These are phyloP conservation scores for Cryphonectria parasitica DNA, from an alignment of 2,329 filamentous ascomycete genomes.

Conservation along the genomic window DNA sequence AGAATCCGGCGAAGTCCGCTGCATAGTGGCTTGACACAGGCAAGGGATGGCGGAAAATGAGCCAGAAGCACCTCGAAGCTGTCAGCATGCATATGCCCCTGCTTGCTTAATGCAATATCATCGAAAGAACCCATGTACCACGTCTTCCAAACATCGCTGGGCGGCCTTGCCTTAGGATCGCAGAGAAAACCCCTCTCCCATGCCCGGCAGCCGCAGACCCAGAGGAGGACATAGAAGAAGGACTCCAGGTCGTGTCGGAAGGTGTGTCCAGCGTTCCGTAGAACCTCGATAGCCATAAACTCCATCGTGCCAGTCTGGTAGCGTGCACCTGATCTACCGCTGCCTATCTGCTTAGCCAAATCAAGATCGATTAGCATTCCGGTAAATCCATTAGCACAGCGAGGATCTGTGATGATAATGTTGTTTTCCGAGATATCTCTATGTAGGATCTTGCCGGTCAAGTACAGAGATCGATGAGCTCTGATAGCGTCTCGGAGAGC, in stretches of 20 bases:
- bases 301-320: slow-evolving; percentile 38
- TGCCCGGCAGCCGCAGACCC: background rate
- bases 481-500: slow-evolving; percentile 41
- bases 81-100: background rate
- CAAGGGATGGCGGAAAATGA: background rate
- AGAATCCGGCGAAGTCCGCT: background rate
- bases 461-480: slow-evolving; percentile 42
- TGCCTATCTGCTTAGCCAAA: slow-evolving; percentile 36
- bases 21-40: background rate
- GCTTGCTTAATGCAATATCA: slow-evolving; percentile 19
- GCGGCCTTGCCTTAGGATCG: background rate
- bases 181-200: background rate
- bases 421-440: slow-evolving; percentile 42
- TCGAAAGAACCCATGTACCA: background rate
- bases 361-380: slow-evolving; percentile 44
- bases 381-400: slow-evolving; percentile 30
- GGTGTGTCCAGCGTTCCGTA: slow-evolving; percentile 37
- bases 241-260: slow-evolving; percentile 35
- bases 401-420: slow-evolving; percentile 40
- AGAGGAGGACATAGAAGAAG: slow-evolving; percentile 19
- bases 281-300: slow-evolving; percentile 42
- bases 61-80: background rate
- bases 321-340: slow-evolving; percentile 32
- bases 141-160: background rate
- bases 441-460: slow-evolving; percentile 41